Base-by-base conservation (phyloP, 1,139 yeast species). In the Suhomyces taliae region DNA sequence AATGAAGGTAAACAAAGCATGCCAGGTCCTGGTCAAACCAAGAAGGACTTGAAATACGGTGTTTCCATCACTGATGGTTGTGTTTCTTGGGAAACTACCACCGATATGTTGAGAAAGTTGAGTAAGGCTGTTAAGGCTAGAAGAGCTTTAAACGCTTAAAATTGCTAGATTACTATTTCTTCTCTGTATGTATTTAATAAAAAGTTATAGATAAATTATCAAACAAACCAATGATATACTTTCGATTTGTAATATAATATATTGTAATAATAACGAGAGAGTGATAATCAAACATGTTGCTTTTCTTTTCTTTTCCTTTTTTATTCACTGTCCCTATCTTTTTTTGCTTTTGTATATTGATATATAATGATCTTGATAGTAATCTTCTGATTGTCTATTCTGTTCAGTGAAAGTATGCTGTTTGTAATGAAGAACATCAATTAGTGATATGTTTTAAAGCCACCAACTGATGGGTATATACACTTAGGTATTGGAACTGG, bases 11-110 rank as follows among this genome's bases (percentile, higher is more conserved):
- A 85, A 68, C 99, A 93, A 73, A 78, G 82, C 55, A 87, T 89
- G 67, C 93, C 95, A 53, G 64, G 70, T 19, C 55, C 58, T 14
- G 90, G 64, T 15, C 72, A 90, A 36, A 59, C 58, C 58, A 87
- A 85, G 66, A 71, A 74, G 14, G 83, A 83, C 42, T 81, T 93
- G 72, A 87, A 90, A 68, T 90, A 91, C 76, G 99, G 99, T 72
- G 97, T 90, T 51, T 87, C 96, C 48, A 90, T 93, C 68, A 93
- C 99, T 49, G 99, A 93, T 68, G 96, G 95, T 33, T 93, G 99
- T 76, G 96, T 93, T 46, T 78, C 87, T 48, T 90, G 96, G 95
- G 96, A 90, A 53, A 75, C 88, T 43, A 93, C 99, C 41, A 96
- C 79, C 42, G 74, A 65, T 29, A 91, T 91, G 83, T 82, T 93